Evolutionary conservation across 2,329 filamentous ascomycete species (phyloP), one percentile per base, ranked within the genome.

Genomic region (Cyphellophora attinorum): DNA sequence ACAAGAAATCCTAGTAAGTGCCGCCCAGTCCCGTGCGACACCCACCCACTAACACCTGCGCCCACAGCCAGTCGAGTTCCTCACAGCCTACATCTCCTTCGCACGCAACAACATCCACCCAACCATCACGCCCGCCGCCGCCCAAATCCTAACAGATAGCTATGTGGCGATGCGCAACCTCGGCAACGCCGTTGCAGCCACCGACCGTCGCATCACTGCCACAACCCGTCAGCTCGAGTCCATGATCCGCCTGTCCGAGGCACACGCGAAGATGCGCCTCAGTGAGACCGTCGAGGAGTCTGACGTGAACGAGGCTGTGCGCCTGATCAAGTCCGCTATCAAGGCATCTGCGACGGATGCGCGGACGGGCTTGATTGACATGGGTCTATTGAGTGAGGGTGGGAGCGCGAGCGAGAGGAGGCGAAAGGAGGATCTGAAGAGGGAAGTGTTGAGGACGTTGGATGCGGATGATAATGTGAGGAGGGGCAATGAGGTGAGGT

Each of bases 301-400:
- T 31, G 93, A 98, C 52, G 93, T 98, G 5, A 65, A 76, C 32
- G 91, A 98, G 64, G 88, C 91, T 1, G 85, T 93, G 30, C 81
- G 91, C 8, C 70, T 98, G 27, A 98, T 98, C 60, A 85, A 89
- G 53, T 83, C 79, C 1, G 91, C 93, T 1, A 76, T 98, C 53
- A 96, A 96, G 69, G 93, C 93, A 45, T 85, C 89, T 0, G 91
- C 91, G n/a, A 98, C 93, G 0, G 93, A 98, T 56, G 67, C 85
- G 0, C 72, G 93, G 49, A 85, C 80, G 0, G 91, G 91, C 36
- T 71, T 94, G 38, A 96, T 98, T 52, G 91, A 98, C 56, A 96
- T 98, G 91, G 82, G 83, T 37, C 67, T 98, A 31, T 68, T 98
- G 43, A 95, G 88, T 0, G 91, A 96, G 54, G 91, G 91, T n/a